These are phyloP conservation scores for Puya raimondii DNA, from an alignment of 176 grass and related monocot species.

Conservation along the genomic window DNA sequence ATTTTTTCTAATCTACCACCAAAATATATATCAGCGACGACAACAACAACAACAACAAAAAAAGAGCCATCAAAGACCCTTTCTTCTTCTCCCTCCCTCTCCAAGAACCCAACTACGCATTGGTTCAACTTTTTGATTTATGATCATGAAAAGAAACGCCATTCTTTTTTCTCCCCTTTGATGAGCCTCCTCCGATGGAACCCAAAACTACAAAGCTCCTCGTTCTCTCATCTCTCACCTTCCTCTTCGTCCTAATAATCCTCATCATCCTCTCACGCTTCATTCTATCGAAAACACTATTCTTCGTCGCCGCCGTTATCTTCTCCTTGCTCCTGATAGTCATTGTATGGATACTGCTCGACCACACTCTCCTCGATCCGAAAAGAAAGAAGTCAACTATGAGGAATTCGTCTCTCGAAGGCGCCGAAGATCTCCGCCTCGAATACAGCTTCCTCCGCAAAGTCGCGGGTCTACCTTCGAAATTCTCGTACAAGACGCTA, in stretches of 20 bases:
- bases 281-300: conserved; percentile 25
- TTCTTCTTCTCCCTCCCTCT: background rate
- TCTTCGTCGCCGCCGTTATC: conserved; percentile 21
- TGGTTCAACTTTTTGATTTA: too few species aligned
- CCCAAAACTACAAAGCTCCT: conserved; percentile 28
- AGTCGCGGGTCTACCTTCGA: conserved; percentile 41
- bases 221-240: background rate
- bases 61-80: background rate
- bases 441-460: conserved; percentile 73
- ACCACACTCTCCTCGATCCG: background rate
- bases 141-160: background rate
- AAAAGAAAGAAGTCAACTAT: background rate
- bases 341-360: conserved; percentile 13
- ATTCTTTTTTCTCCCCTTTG: background rate
- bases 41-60: too few species aligned
- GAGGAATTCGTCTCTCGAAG: conserved; percentile 4
- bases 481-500: conserved; percentile 34
- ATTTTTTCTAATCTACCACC: too few species aligned
- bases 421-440: conserved; percentile 19
- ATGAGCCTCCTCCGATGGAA: conserved; percentile 16
- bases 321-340: conserved; percentile 10
- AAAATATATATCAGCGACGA: too few species aligned
- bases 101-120: background rate
- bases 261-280: conserved; percentile 22
- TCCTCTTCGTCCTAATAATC: conserved; percentile 13